These are phyloP conservation scores for Gentiana straminea DNA, from an alignment of 257 asterid species.

Conservation along the genomic window DNA sequence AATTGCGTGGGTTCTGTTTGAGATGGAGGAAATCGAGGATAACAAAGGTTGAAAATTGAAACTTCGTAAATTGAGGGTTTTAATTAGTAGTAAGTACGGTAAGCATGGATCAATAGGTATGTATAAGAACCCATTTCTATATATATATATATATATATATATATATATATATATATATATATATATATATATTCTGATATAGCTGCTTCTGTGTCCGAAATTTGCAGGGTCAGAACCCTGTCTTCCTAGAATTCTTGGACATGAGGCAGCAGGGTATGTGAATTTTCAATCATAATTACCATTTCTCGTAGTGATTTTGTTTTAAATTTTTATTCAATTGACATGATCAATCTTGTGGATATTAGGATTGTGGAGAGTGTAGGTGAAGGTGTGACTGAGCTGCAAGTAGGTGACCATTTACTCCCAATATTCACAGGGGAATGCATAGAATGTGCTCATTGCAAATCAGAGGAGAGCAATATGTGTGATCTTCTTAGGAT, in stretches of 20 bases:
- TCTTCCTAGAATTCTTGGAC: slow-evolving; percentile 80
- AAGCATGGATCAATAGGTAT: too few relatives aligned
- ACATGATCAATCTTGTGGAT: neutral
- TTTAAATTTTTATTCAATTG: too few relatives aligned
- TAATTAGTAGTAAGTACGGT: too few relatives aligned
- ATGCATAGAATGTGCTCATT: slow-evolving; percentile 64
- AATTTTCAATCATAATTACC: neutral
- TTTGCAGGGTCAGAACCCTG: slow-evolving; percentile 49
- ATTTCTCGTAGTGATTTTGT: too few relatives aligned
- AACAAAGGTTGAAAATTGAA: too few relatives aligned
- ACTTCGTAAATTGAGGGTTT: too few relatives aligned
- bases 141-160: too few relatives aligned
- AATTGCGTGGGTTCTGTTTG: too few relatives aligned
- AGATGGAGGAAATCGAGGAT: too few relatives aligned
- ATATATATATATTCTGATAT: too few relatives aligned
- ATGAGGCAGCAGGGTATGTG: slow-evolving; percentile 64
- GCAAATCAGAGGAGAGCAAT: slow-evolving; percentile 63
- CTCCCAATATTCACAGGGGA: slow-evolving; percentile 82
- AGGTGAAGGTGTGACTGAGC: slow-evolving; percentile 71
- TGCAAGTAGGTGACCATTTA: slow-evolving; percentile 64
- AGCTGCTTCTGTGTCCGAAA: neutral
- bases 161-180: too few relatives aligned
- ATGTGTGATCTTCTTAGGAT: slow-evolving; percentile 81
- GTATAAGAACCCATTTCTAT: too few relatives aligned
- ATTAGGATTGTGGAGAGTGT: slow-evolving; percentile 72